Evolutionary conservation across 768 basidiomycete species (phyloP).

Genomic region (Termitomyces heimii): DNA sequence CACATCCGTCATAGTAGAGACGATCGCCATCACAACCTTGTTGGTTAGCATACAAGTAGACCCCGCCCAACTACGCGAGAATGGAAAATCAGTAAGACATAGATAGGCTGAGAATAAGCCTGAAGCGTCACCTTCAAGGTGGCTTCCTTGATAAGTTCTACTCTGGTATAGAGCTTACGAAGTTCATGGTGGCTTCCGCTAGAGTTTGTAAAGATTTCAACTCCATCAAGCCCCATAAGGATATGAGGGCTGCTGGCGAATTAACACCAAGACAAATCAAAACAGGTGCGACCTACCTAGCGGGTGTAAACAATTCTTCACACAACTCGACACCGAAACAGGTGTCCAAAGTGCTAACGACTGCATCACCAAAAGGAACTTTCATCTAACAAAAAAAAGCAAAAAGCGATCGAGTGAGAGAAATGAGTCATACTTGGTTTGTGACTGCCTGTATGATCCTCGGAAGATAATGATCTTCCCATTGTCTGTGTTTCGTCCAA

Average conservation of each 20-base stretch:
- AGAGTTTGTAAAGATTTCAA: slow-evolving; percentile 98
- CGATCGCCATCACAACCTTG: slow-evolving; percentile 99
- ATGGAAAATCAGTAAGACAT: background rate
- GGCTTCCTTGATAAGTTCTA: slow-evolving; percentile 96
- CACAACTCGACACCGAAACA: slow-evolving; percentile 97
- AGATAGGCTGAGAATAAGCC: background rate
- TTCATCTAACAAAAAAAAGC: slow-evolving; percentile 45
- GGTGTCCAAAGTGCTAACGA: slow-evolving; percentile 89
- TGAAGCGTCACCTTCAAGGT: slow-evolving; percentile 69
- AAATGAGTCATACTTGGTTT: slow-evolving; percentile 55
- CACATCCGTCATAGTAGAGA: slow-evolving; percentile 96
- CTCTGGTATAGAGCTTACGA: slow-evolving; percentile 86
- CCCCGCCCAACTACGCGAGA: slow-evolving; percentile 78
- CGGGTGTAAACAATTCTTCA: slow-evolving; percentile 96
- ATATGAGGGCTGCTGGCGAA: slow-evolving; percentile 81
- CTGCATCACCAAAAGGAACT: slow-evolving; percentile 94
- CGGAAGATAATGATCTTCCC: slow-evolving; percentile 90
- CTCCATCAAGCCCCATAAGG: slow-evolving; percentile 95
- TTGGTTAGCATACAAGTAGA: slow-evolving; percentile 98
- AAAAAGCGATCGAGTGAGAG: background rate
- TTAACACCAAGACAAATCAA: background rate
- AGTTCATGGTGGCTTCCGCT: slow-evolving; percentile 98
- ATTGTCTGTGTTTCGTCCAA: slow-evolving; percentile 85
- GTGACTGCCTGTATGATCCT: slow-evolving; percentile 85
- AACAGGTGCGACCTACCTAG: slow-evolving; percentile 60